These are phyloP conservation scores for Shiraia sp. DNA, from an alignment of 2,329 filamentous ascomycete genomes.

Conservation along the genomic window DNA sequence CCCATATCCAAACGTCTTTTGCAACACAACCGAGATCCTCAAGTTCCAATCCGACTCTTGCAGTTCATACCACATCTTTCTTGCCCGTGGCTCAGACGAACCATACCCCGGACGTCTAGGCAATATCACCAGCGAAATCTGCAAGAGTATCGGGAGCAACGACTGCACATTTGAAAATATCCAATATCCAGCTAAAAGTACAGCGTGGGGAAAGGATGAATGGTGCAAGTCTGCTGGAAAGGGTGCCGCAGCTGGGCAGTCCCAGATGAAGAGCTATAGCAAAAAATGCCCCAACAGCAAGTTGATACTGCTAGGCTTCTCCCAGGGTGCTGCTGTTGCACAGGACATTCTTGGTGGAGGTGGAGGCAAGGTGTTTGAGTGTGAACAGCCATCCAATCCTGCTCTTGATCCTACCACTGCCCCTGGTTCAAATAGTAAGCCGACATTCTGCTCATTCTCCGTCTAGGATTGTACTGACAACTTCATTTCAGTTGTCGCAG, in stretches of 20 bases:
- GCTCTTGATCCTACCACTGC: conserved; percentile 20
- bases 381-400: conserved; percentile 24
- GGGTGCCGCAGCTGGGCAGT: conserved; percentile 26
- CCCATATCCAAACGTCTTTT: conserved; percentile 21
- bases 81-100: conserved; percentile 34
- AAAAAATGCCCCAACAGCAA: conserved; percentile 33
- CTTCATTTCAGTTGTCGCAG: conserved; percentile 26
- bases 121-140: conserved; percentile 26
- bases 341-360: conserved; percentile 36
- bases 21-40: conserved; percentile 29
- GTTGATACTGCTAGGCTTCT: conserved; percentile 30
- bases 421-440: conserved; percentile 25
- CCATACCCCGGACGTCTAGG: conserved; percentile 32
- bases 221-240: conserved; percentile 33
- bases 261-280: conserved; percentile 27
- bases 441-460: too few species aligned
- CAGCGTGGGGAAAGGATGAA: conserved; percentile 22
- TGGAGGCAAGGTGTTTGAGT: conserved; percentile 28
- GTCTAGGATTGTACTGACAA: conserved; percentile 2
- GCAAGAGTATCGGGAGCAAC: conserved; percentile 17
- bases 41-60: conserved; percentile 24
- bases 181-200: conserved; percentile 32
- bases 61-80: conserved; percentile 30
- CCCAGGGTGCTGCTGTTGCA: conserved; percentile 29
- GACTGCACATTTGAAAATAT: conserved; percentile 32